These are phyloP conservation scores for Bruguiera hainesii DNA, from an alignment of 441 rosid species.

Conservation along the genomic window DNA sequence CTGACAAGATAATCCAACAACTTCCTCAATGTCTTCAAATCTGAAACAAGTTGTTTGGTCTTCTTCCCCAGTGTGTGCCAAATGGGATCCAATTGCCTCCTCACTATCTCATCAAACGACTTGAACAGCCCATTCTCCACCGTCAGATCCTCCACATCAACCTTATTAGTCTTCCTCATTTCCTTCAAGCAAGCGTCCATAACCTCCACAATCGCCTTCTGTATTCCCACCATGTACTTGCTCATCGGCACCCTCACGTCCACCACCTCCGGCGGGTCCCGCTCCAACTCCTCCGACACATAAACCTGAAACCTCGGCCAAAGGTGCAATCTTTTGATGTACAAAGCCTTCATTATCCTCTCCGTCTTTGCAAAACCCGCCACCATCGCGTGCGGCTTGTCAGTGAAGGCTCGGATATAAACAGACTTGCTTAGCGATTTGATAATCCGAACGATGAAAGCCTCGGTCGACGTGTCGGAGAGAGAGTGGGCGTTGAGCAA, in stretches of 20 bases:
- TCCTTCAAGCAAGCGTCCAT: constrained; percentile 97
- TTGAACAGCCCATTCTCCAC: constrained; percentile 94
- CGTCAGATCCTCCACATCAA: constrained; percentile 94
- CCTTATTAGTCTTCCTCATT: constrained; percentile 93
- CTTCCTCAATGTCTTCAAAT: constrained; percentile 94
- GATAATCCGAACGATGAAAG: constrained; percentile 77
- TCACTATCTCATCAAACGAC: constrained; percentile 97
- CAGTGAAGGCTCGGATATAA: constrained; percentile 66
- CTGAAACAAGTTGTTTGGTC: constrained; percentile 94
- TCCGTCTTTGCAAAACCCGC: constrained; percentile 89
- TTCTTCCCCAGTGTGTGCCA: constrained; percentile 97
- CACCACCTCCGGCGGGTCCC: constrained; percentile 75
- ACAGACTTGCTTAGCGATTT: constrained; percentile 50
- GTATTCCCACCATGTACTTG: constrained; percentile 86
- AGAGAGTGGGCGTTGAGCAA: constrained; percentile 65
- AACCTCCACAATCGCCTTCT: constrained; percentile 81
- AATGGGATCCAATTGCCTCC: constrained; percentile 94
- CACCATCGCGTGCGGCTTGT: constrained; percentile 82
- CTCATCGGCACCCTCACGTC: constrained; percentile 87
- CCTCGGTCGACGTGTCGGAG: constrained; percentile 82
- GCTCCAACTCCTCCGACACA: constrained; percentile 85
- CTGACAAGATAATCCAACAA: constrained; percentile 96
- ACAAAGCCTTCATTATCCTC: constrained; percentile 76
- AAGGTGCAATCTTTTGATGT: constrained; percentile 56
- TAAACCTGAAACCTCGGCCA: constrained; percentile 99